Evolutionary conservation across 2,329 filamentous ascomycete genomes (phyloP).

Genomic region (Saccharata proteae): DNA sequence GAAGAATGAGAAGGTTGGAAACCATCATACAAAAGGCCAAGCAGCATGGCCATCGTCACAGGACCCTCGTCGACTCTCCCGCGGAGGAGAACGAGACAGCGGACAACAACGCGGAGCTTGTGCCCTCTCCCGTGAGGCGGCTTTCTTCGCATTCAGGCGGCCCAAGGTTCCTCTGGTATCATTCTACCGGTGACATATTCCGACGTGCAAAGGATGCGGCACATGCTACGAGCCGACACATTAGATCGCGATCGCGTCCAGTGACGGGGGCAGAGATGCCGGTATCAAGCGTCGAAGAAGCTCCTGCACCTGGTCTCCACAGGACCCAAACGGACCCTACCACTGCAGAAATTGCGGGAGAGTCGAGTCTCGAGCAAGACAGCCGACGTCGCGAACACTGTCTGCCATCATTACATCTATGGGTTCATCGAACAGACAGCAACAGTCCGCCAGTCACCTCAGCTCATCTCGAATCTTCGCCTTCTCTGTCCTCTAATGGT

Average conservation of each 20-base stretch:
- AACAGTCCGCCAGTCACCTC: not conserved
- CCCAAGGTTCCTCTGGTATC: conserved; percentile 5
- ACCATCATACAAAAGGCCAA: conserved; percentile 6
- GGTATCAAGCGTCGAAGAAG: too few species aligned
- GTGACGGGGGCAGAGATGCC: too few species aligned
- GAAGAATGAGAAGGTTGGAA: conserved; percentile 3
- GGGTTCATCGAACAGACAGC: not conserved
- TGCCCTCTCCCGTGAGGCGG: too few species aligned
- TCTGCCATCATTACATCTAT: conserved; percentile 1
- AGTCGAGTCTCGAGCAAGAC: not conserved
- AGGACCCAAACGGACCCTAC: not conserved
- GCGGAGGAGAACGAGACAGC: too few species aligned
- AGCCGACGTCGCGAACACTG: not conserved
- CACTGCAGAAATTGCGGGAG: not conserved
- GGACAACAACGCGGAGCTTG: too few species aligned
- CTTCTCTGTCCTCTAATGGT: conserved; percentile 1
- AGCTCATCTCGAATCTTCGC: conserved; percentile 1
- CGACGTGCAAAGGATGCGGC: too few species aligned
- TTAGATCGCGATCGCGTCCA: too few species aligned
- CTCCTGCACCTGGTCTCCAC: too few species aligned
- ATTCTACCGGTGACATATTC: conserved; percentile 1
- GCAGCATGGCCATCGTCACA: conserved; percentile 1
- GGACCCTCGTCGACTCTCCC: conserved; percentile 3
- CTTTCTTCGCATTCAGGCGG: conserved; percentile 4
- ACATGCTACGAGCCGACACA: too few species aligned